These are phyloP conservation scores for Kazachstania taianensis DNA, from an alignment of 805 yeast genomes.

Conservation along the genomic window DNA sequence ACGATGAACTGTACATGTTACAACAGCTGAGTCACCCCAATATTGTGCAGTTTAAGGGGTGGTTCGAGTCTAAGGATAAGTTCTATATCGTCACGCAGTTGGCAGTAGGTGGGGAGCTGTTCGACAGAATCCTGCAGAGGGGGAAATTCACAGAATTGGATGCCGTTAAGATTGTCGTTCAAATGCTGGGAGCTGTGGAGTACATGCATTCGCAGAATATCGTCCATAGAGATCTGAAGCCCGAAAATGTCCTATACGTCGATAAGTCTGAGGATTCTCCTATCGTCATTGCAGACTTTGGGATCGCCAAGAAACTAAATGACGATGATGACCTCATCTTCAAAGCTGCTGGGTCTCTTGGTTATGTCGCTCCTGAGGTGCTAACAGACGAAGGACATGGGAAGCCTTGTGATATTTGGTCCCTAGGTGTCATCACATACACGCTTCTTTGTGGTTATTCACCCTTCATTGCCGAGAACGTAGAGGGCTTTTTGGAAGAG, in stretches of 20 bases:
- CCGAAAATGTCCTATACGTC: slow-evolving; percentile 79
- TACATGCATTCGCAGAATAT: slow-evolving; percentile 70
- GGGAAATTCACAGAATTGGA: slow-evolving; percentile 86
- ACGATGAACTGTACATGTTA: slow-evolving; percentile 66
- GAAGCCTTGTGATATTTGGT: slow-evolving; percentile 94
- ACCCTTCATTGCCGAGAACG: slow-evolving; percentile 80
- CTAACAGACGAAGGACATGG: slow-evolving; percentile 79
- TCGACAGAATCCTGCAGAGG: slow-evolving; percentile 69
- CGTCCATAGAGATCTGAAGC: slow-evolving; percentile 91
- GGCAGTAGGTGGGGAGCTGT: slow-evolving; percentile 93
- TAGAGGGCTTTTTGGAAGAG: slow-evolving; percentile 70
- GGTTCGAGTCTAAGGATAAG: slow-evolving; percentile 90
- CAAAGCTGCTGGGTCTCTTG: slow-evolving; percentile 83
- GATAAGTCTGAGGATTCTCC: slow-evolving; percentile 48
- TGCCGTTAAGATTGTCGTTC: slow-evolving; percentile 66
- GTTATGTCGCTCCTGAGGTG: slow-evolving; percentile 96
- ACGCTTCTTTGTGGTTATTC: slow-evolving; percentile 87
- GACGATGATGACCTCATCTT: slow-evolving; percentile 50
- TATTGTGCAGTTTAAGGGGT: slow-evolving; percentile 81
- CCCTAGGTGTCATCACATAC: slow-evolving; percentile 85
- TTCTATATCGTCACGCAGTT: slow-evolving; percentile 88
- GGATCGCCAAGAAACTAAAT: slow-evolving; percentile 74
- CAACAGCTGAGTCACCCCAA: slow-evolving; percentile 68
- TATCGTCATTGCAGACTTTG: slow-evolving; percentile 88
- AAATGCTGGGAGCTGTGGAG: slow-evolving; percentile 65